These are phyloP conservation scores for Sapria himalayana DNA, from an alignment of 345 rosid species.

Conservation along the genomic window DNA sequence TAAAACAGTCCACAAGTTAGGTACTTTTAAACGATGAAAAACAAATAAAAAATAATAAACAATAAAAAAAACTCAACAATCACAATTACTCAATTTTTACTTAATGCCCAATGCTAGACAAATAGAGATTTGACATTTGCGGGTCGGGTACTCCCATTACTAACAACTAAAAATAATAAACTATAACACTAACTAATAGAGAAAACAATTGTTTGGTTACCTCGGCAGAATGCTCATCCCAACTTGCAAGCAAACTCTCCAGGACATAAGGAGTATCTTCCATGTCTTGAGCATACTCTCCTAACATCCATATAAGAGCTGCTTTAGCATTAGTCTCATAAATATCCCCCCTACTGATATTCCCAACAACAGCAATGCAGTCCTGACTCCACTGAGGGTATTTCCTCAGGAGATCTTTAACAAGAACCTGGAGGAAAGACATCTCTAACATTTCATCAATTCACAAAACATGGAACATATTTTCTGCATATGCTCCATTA, in stretches of 20 bases:
- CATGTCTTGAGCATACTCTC: conserved; percentile 98
- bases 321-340: conserved; percentile 96
- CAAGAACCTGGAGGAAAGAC: conserved; percentile 57
- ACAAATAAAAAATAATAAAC: no score
- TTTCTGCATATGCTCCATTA: no score
- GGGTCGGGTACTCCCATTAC: no score
- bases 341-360: conserved; percentile 76
- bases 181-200: no score
- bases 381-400: conserved; percentile 99
- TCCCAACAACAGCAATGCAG: conserved; percentile 98
- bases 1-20: no score
- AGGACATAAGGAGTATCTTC: conserved; percentile 82
- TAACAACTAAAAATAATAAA: no score
- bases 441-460: conserved; percentile 7
- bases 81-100: no score
- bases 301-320: conserved; percentile 98
- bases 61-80: no score
- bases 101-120: no score
- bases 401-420: conserved; percentile 86
- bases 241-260: conserved; percentile 66
- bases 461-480: no score
- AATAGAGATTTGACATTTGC: no score
- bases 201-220: conserved; percentile 22
- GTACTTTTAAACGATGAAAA: no score
- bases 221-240: conserved; percentile 96